Evolutionary conservation across 169 alveolate genomes (phyloP).

Genomic region (Toxoplasma gondii): DNA sequence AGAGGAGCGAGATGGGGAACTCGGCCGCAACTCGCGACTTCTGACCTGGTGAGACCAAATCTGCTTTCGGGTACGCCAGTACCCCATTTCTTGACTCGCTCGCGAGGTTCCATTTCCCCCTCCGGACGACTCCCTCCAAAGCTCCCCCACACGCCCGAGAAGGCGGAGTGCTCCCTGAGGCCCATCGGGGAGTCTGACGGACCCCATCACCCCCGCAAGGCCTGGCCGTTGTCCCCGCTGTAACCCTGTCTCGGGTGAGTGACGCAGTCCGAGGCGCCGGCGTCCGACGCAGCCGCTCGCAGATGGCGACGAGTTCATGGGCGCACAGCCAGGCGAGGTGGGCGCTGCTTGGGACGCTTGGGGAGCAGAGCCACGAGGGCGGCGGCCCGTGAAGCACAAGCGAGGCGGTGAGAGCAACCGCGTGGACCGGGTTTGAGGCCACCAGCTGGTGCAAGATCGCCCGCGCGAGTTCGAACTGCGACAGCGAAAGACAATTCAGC

Average conservation of each 20-base stretch:
- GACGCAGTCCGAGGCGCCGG: neutral
- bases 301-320: constrained; percentile 18
- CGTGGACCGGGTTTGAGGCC: neutral
- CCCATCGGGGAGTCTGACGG: no score
- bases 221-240: no score
- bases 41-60: neutral
- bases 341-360: constrained; percentile 55
- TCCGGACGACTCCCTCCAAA: no score
- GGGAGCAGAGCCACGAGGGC: constrained; percentile 55
- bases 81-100: no score
- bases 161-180: no score
- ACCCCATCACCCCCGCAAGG: no score
- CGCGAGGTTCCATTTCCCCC: no score
- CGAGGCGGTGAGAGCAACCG: constrained; percentile 17
- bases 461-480: constrained; percentile 39
- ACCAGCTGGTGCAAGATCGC: constrained; percentile 35
- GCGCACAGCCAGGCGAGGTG: constrained; percentile 55
- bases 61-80: no score
- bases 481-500: constrained; percentile 16
- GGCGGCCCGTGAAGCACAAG: constrained; percentile 53
- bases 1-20: neutral
- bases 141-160: no score
- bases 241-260: no score
- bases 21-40: no score
- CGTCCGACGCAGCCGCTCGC: constrained; percentile 29